phyloP scores from a whole-genome alignment of 768 basidiomycete genomes.

The Panus rudis region DNA sequence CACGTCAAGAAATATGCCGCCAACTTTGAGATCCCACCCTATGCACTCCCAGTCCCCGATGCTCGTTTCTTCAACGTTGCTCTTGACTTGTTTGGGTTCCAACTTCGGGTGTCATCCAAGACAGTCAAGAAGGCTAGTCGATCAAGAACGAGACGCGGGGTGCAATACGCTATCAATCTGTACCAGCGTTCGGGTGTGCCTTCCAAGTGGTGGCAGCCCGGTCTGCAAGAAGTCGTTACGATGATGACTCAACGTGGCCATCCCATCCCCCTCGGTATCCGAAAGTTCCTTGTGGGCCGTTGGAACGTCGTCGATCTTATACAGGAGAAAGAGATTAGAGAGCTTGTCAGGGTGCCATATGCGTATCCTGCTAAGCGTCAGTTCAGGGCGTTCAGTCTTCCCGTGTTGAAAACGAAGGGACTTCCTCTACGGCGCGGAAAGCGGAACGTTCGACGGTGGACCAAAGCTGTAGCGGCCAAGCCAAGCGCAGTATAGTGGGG shows the following conservation, averaged over 20 bases:
- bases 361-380: too few relatives aligned
- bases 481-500: too few relatives aligned
- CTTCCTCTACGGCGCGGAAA: too few relatives aligned
- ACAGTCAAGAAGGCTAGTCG: slow-evolving; percentile 10
- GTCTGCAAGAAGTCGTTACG: slow-evolving; percentile 30
- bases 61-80: slow-evolving; percentile 65
- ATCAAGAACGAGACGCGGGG: slow-evolving; percentile 18
- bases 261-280: slow-evolving; percentile 33
- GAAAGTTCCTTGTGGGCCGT: slow-evolving; percentile 33
- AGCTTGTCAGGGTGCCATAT: too few relatives aligned
- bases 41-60: slow-evolving; percentile 41
- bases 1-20: slow-evolving; percentile 17
- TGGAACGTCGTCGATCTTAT: too few relatives aligned
- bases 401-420: too few relatives aligned
- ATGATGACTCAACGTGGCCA: slow-evolving; percentile 35
- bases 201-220: slow-evolving; percentile 24
- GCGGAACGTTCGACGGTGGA: too few relatives aligned
- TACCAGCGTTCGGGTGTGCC: slow-evolving; percentile 23
- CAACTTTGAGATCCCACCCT: slow-evolving; percentile 14
- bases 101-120: slow-evolving; percentile 7
- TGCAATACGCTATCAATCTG: slow-evolving; percentile 19
- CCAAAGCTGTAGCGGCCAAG: too few relatives aligned
- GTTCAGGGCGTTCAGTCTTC: too few relatives aligned
- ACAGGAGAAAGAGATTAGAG: too few relatives aligned
- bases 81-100: slow-evolving; percentile 31